Conservation (phyloP, 768 basidiomycete species). For the Suillus spraguei region DNA sequence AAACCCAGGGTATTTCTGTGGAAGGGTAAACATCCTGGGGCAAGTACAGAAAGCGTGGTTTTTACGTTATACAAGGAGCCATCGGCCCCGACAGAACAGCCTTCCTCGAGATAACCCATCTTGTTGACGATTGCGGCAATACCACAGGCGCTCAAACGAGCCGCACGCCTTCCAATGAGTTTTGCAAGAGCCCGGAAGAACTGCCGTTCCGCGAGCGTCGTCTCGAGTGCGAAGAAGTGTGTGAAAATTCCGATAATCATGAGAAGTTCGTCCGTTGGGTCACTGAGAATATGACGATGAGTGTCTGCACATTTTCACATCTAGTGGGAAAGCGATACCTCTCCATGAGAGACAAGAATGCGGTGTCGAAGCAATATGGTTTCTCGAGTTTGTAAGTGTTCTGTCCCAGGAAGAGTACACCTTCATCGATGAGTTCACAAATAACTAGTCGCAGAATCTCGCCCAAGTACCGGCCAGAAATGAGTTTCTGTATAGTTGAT, state of each 20-base stretch:
- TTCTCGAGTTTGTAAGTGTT: slow-evolving; percentile 98
- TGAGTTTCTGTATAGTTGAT: slow-evolving; percentile 69
- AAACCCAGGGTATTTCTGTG: slow-evolving; percentile 96
- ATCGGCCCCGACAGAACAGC: slow-evolving; percentile 88
- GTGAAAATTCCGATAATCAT: slow-evolving; percentile 98
- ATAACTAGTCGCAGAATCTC: slow-evolving; percentile 96
- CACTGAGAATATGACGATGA: slow-evolving; percentile 46
- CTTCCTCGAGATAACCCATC: slow-evolving; percentile 91
- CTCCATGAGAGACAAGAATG: slow-evolving; percentile 97
- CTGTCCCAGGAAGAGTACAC: slow-evolving; percentile 96
- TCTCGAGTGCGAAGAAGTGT: slow-evolving; percentile 96
- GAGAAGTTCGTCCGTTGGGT: slow-evolving; percentile 94
- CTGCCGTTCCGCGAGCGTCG: slow-evolving; percentile 93
- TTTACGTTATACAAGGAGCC: slow-evolving; percentile 93
- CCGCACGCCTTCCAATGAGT: slow-evolving; percentile 87
- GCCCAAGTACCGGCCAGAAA: slow-evolving; percentile 93
- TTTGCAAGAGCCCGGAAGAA: slow-evolving; percentile 96
- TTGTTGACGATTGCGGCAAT: slow-evolving; percentile 96
- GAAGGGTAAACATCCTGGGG: slow-evolving; percentile 2
- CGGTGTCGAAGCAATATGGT: slow-evolving; percentile 92
- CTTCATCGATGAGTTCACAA: slow-evolving; percentile 94
- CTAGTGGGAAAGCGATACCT: slow-evolving; percentile 48
- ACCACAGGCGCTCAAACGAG: slow-evolving; percentile 90
- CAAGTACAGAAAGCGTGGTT: slow-evolving; percentile 14
- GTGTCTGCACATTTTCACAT: slow-evolving; percentile 1